Evolutionary conservation across 192 early-diverging fungal species (phyloP).

Genomic region (Lunasporangiospora selenospora): DNA sequence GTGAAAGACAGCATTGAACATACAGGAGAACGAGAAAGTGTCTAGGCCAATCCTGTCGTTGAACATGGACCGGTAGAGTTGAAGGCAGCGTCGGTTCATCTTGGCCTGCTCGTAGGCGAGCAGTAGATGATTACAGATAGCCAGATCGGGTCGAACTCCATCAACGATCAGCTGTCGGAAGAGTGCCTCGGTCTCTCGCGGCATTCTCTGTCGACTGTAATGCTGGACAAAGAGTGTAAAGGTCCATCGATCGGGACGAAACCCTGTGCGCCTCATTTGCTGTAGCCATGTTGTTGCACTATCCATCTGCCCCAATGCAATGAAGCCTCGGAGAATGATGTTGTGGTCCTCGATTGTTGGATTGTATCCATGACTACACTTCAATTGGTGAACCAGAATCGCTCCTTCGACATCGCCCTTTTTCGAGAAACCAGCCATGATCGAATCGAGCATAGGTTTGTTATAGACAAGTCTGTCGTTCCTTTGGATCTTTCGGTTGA

Average conservation of each 20-base stretch:
- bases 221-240: conserved; percentile 25
- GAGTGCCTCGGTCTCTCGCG: conserved; percentile 30
- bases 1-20: conserved; percentile 46
- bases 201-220: conserved; percentile 28
- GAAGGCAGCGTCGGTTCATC: conserved; percentile 31
- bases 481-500: conserved; percentile 11
- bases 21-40: conserved; percentile 28
- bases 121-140: conserved; percentile 18
- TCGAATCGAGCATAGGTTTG: conserved; percentile 21
- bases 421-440: conserved; percentile 27
- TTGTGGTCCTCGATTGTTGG: conserved; percentile 20
- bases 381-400: conserved; percentile 14
- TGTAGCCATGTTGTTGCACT: conserved; percentile 28
- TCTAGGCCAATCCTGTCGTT: conserved; percentile 33
- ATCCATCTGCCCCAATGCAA: conserved; percentile 11
- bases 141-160: conserved; percentile 24
- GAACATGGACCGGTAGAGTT: conserved; percentile 32
- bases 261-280: conserved; percentile 13
- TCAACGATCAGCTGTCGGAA: conserved; percentile 30
- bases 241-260: conserved; percentile 16
- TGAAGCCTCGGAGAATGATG: conserved; percentile 29
- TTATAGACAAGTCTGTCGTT: conserved; percentile 19
- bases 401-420: conserved; percentile 40
- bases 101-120: conserved; percentile 34
- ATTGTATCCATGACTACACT: conserved; percentile 16